Base-by-base conservation (phyloP, 1,139 yeast genomes). In the Candida sp. region DNA sequence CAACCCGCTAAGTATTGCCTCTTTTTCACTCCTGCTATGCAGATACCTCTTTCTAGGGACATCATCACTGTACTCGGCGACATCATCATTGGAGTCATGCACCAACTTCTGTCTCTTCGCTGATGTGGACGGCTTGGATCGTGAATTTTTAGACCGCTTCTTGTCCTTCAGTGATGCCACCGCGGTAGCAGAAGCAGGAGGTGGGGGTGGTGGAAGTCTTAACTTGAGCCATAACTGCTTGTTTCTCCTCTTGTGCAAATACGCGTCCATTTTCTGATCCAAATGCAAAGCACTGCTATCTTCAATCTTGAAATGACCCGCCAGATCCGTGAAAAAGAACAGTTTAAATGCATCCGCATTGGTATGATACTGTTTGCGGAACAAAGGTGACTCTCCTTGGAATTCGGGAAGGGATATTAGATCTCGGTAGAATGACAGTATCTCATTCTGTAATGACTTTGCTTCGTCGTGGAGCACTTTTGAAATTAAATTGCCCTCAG, bases 231-330 rank as follows among this genome's bases (percentile, higher is more conserved):
- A 63, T 17, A 66, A 48, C 28, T 53, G 48, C 2, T 59, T 59
- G n/a, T 54, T 50, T 33, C 54, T 47, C 44, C 70, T 50, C 45
- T 55, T 53, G 5, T 49, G 40, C 41, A 67, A 54, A 48, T 62
- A 65, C 11, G 52, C 55, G 49, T 66, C 68, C 67, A 67, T 60
- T 4, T 49, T 51, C 5, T 51, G 44, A 46, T 63, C 66, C 46
- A 62, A 55, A 51, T 63, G 63, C n/a, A 62, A 47, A 5, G 41
- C 38, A 17, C 43, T 37, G 27, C 30, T 30, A 32, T 44, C 48
- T 45, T 41, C 23, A 11, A 23, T 32, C 25, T 23, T 42, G 9
- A 33, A 32, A 25, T 25, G 31, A 7, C 44, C 23, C 33, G 23
- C 26, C 42, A 23, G 52, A 35, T 39, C 45, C 46, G 43, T 7